Evolutionary conservation across 345 rosid genomes (phyloP).

Genomic region (Syzygium oleosum): DNA sequence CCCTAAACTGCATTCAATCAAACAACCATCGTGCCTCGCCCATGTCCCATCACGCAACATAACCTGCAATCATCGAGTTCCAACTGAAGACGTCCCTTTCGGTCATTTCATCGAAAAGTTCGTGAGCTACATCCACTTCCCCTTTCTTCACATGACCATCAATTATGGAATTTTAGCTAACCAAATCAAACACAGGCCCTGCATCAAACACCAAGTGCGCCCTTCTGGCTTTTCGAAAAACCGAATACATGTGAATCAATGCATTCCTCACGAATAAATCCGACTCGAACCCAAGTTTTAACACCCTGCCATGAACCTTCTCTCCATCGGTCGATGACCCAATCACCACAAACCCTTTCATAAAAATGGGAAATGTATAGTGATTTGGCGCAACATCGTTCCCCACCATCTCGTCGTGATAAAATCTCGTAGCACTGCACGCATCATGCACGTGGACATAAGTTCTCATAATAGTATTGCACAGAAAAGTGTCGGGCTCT

Average conservation of each 20-base stretch:
- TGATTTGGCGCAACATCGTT: conserved; percentile 36
- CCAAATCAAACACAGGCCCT: conserved; percentile 31
- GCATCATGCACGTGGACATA: conserved; percentile 32
- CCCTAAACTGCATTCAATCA: conserved; percentile 30
- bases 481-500: conserved; percentile 50
- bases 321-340: conserved; percentile 20
- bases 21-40: conserved; percentile 35
- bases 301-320: conserved; percentile 13
- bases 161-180: conserved; percentile 46
- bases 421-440: conserved; percentile 36
- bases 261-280: conserved; percentile 23
- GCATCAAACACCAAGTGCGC: conserved; percentile 33
- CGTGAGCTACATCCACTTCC: conserved; percentile 3
- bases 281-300: conserved; percentile 20
- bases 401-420: conserved; percentile 39
- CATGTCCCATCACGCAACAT: conserved; percentile 29
- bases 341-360: conserved; percentile 34
- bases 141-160: conserved; percentile 39
- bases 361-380: conserved; percentile 49
- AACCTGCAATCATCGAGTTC: conserved; percentile 17
- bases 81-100: conserved; percentile 1
- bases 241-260: conserved; percentile 17
- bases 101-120: neutral
- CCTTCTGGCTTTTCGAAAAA: conserved; percentile 22
- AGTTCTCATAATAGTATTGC: conserved; percentile 51